Conservation (phyloP, 768 basidiomycete genomes). For the Nidula microcarpa region DNA sequence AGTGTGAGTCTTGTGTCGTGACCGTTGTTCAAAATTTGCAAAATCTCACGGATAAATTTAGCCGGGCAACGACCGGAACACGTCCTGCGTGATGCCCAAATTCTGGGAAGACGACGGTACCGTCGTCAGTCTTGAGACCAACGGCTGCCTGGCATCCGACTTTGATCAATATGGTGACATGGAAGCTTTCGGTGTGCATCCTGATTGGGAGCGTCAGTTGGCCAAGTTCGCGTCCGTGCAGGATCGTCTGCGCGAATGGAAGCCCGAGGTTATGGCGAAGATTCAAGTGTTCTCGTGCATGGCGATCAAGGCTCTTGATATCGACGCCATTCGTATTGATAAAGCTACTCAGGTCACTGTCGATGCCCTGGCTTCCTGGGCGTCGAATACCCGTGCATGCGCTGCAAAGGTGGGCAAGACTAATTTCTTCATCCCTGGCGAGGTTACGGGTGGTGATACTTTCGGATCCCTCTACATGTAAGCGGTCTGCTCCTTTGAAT, state of each 20-base stretch:
- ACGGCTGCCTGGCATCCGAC: conserved; percentile 78
- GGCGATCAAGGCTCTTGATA: conserved; percentile 81
- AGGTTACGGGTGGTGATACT: conserved; percentile 91
- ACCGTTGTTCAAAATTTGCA: neutral
- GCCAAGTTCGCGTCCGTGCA: conserved; percentile 96
- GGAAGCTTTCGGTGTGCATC: conserved; percentile 97
- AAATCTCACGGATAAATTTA: conserved; percentile 17
- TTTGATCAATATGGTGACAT: conserved; percentile 97
- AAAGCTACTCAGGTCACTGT: conserved; percentile 92
- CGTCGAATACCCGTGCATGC: conserved; percentile 68
- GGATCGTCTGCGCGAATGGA: conserved; percentile 94
- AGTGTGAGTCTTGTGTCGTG: conserved; percentile 33
- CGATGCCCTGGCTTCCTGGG: conserved; percentile 76
- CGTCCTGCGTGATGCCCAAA: conserved; percentile 68
- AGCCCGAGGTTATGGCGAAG: conserved; percentile 71
- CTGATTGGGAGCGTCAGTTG: conserved; percentile 90
- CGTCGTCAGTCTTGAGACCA: conserved; percentile 49
- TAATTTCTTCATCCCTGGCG: conserved; percentile 90
- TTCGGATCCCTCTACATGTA: conserved; percentile 87
- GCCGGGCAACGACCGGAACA: conserved; percentile 69
- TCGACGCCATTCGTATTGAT: conserved; percentile 94
- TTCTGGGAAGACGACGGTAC: conserved; percentile 82
- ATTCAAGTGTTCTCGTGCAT: conserved; percentile 81
- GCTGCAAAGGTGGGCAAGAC: conserved; percentile 69
- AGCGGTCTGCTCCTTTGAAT: conserved; percentile 19